A percentile compares a stretch with the other conserved stretches of the same genome.
Conservation (phyloP, 23 red algal species). For the Pyropia yezoensis region DNA sequence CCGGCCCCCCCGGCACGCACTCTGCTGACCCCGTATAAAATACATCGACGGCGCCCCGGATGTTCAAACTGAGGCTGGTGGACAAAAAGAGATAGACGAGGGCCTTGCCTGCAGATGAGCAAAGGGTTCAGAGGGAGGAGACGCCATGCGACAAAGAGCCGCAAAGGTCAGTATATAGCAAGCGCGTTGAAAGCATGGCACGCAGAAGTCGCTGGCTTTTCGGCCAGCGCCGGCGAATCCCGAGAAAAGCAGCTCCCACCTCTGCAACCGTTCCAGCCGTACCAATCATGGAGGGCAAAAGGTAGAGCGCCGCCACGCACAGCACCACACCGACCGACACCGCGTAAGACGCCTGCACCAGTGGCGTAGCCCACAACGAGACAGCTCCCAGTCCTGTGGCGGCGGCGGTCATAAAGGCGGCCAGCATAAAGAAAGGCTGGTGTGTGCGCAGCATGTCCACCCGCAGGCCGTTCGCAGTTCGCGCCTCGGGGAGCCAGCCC, state of each 20-base stretch:
- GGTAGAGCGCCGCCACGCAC: no score
- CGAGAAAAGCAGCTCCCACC: no score
- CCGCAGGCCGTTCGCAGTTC: slow-evolving; percentile 30
- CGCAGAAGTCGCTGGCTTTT: no score
- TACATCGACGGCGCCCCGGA: slow-evolving; percentile 45
- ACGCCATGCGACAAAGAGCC: no score
- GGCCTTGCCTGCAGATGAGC: no score
- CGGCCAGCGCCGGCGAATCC: no score
- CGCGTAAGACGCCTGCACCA: slow-evolving; percentile 18
- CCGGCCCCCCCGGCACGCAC: slow-evolving; percentile 43
- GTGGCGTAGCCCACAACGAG: slow-evolving; percentile 15
- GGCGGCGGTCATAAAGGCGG: slow-evolving; percentile 29
- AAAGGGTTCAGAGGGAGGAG: no score
- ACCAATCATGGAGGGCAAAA: no score
- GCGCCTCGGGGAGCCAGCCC: slow-evolving; percentile 49
- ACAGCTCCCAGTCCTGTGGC: slow-evolving; percentile 14
- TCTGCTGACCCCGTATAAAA: slow-evolving; percentile 22
- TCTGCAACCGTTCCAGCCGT: no score
- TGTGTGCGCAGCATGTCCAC: slow-evolving; percentile 22
- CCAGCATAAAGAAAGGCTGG: slow-evolving; percentile 31
- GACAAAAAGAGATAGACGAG: slow-evolving; percentile 50
- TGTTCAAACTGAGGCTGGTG: slow-evolving; percentile 34
- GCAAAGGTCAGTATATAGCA: no score
- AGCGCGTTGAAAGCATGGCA: slow-evolving; percentile 22
- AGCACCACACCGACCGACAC: slow-evolving; percentile 6